Evolutionary conservation across 2,329 filamentous ascomycete genomes (phyloP).

Genomic region (Corniculantispora saksenae): DNA sequence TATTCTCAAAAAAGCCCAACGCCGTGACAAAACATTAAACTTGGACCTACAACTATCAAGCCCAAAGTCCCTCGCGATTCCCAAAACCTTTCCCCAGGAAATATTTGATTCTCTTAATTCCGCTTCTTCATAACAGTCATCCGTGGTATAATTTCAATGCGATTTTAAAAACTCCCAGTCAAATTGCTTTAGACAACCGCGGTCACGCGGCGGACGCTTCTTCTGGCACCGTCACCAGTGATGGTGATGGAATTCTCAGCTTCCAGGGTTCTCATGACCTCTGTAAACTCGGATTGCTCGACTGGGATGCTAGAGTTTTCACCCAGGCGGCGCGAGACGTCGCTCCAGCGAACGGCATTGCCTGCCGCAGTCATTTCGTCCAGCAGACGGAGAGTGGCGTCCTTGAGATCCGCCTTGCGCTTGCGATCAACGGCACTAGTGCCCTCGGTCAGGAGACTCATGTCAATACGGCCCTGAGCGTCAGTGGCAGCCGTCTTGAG

Average conservation of each 20-base stretch:
- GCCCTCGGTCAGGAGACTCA: constrained; percentile 94
- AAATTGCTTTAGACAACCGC: constrained; percentile 37
- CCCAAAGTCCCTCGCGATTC: not conserved
- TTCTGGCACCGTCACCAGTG: constrained; percentile 80
- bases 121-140: constrained; percentile 12
- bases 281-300: constrained; percentile 78
- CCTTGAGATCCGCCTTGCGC: constrained; percentile 80
- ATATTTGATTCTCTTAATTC: not conserved
- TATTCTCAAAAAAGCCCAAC: not conserved
- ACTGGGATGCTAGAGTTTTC: constrained; percentile 72
- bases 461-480: constrained; percentile 88
- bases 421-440: constrained; percentile 84
- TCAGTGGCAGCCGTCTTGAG: constrained; percentile 98
- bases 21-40: constrained; percentile 5
- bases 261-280: constrained; percentile 78
- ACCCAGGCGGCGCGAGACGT: constrained; percentile 70
- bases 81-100: not conserved
- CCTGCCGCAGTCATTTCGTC: constrained; percentile 77
- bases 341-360: constrained; percentile 72
- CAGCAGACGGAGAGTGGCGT: constrained; percentile 69
- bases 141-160: constrained; percentile 10
- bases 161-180: not conserved
- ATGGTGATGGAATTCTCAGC: constrained; percentile 81
- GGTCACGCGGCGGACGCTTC: constrained; percentile 75
- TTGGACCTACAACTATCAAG: not conserved